A percentile compares a stretch with the other conserved stretches of the same genome.
phyloP scores from a whole-genome alignment of 148 eudicot species.

The Cornus suecica region DNA sequence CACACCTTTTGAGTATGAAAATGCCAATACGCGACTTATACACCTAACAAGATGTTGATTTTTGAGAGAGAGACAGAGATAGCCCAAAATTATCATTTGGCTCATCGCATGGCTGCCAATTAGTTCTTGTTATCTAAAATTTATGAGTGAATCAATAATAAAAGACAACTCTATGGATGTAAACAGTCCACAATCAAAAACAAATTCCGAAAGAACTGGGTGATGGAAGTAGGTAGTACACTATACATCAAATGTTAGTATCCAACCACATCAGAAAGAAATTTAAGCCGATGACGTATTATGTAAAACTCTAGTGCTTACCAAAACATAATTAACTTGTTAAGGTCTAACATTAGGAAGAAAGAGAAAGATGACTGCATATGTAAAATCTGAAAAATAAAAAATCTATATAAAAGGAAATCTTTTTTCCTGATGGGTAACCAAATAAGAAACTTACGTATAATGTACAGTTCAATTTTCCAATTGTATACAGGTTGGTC shows the following conservation, averaged over 20 bases:
- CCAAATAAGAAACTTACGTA: conserved; percentile 50
- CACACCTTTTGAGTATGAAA: no score
- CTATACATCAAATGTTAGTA: neutral
- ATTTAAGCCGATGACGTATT: neutral
- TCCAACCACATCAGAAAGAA: neutral
- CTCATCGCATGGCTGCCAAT: neutral
- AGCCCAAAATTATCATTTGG: neutral
- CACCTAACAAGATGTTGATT: neutral
- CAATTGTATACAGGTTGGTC: conserved; percentile 60
- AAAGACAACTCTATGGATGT: neutral
- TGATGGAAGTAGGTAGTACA: neutral
- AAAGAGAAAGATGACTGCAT: neutral
- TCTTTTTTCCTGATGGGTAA: no score
- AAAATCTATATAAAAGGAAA: neutral
- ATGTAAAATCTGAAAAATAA: neutral
- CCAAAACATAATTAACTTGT: neutral
- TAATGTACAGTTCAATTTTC: conserved; percentile 63
- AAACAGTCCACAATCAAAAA: neutral
- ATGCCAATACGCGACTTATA: no score
- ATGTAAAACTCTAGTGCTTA: neutral
- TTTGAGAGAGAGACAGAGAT: neutral
- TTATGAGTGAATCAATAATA: neutral
- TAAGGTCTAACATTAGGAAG: neutral
- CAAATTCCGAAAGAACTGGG: neutral
- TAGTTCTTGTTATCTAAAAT: neutral